Conservation (phyloP, 2,329 filamentous ascomycete genomes). For the Raffaelea arxii region DNA sequence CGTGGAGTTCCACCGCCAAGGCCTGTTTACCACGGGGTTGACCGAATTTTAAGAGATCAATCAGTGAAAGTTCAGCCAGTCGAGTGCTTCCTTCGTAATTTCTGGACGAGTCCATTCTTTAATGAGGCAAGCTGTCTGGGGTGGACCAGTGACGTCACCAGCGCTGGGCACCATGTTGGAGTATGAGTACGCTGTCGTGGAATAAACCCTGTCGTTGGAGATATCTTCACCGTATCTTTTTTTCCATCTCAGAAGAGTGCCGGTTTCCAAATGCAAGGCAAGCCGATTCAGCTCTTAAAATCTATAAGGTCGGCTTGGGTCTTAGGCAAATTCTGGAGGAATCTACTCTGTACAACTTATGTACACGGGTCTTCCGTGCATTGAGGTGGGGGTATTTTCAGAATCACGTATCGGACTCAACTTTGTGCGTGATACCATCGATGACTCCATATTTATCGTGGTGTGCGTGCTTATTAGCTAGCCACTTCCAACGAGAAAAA, state of each 20-base stretch:
- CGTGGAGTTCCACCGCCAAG: constrained; percentile 38
- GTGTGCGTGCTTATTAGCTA: background rate
- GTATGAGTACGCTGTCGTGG: background rate
- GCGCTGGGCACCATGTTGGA: constrained; percentile 18
- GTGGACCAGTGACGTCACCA: constrained; percentile 6
- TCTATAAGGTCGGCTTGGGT: no score
- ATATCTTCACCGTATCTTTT: no score
- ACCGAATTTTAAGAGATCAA: constrained; percentile 41
- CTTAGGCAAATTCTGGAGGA: no score
- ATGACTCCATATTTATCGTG: background rate
- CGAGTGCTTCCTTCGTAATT: constrained; percentile 19
- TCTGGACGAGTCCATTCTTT: constrained; percentile 22
- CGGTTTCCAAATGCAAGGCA: no score
- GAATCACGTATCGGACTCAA: background rate
- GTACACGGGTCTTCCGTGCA: background rate
- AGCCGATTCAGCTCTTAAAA: no score
- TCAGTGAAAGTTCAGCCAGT: constrained; percentile 29
- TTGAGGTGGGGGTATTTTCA: background rate
- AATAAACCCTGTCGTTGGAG: background rate
- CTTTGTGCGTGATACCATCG: background rate
- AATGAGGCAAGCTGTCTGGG: constrained; percentile 11
- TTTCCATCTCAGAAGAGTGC: no score
- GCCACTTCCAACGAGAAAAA: no score
- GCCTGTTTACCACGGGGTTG: constrained; percentile 39
- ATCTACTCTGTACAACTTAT: background rate